Conservation (phyloP, 345 rosid genomes). For the Arabidopsis suecica region DNA sequence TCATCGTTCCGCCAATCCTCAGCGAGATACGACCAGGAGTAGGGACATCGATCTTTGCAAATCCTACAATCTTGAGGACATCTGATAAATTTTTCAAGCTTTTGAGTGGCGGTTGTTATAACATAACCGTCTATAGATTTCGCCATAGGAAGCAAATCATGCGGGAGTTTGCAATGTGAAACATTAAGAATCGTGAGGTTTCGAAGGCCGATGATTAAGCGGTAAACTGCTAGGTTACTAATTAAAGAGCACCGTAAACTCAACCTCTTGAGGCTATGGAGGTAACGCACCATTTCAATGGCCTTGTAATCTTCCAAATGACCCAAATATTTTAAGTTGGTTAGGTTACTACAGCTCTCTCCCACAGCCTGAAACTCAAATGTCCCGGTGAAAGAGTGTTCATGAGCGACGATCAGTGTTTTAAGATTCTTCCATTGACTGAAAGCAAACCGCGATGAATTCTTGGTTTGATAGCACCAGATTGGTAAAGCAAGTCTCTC, state of each 20-base stretch:
- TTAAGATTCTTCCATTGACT: conserved; percentile 25
- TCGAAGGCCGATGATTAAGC: not conserved
- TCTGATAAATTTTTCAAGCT: conserved; percentile 13
- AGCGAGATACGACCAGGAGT: no score
- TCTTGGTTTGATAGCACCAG: not conserved
- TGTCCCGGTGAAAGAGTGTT: fast-evolving
- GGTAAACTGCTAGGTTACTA: not conserved
- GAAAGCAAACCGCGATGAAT: not conserved
- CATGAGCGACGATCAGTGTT: not conserved
- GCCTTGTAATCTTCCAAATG: not conserved
- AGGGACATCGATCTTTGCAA: conserved; percentile 1
- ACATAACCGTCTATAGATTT: not conserved
- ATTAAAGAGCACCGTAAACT: conserved; percentile 3
- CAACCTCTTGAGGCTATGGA: conserved; percentile 18
- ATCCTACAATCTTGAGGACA: not conserved
- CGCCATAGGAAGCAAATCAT: not conserved
- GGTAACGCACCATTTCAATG: not conserved
- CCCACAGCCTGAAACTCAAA: not conserved
- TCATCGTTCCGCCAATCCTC: conserved; percentile 15
- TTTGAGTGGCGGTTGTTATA: not conserved
- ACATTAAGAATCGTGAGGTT: conserved; percentile 19
- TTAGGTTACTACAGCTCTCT: not conserved
- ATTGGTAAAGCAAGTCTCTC: not conserved
- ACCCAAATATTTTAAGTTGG: conserved; percentile 26
- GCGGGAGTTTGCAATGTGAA: conserved; percentile 1